Base-by-base conservation (phyloP, 163 green algal species). In the Coccomyxa subellipsoidea region DNA sequence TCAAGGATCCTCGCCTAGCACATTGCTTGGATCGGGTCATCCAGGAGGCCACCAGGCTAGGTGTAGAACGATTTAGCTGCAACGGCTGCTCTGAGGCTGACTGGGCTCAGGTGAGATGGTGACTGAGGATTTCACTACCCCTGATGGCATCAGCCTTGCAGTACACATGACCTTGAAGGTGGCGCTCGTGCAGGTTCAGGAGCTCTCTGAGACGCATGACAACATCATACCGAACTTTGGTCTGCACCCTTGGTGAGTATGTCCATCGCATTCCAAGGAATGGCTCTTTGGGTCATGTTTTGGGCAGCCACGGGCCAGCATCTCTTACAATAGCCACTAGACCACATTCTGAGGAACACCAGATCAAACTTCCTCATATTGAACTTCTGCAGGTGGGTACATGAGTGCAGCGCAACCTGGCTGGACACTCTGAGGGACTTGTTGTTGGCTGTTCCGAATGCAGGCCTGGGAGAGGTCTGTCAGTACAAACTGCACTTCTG, bases 391-490 rank as follows among this genome's bases (percentile, higher is more conserved):
- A 69, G 77, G 77, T 81, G 77, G 77, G 77, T 81, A 8, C 15
- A 34, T n/a, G 21, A 40, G 29, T 10, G 66, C 5, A 80, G 37
- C 39, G 38, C 38, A 2, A n/a, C 37, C 10, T 86, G 82, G 82
- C 82, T 83, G 25, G 69, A 83, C 8, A 80, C 25, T 32, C 18
- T 79, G 72, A 39, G 40, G 71, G 25, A 70, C 21, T 25, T 69
- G 39, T 80, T 92, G 70, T 12, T 78, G 38, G 38, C 39, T 6
- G 32, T 81, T 31, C 87, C 85, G 4, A 0, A 38, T 8, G 85
- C 83, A 25, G 88, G 88, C 0, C 83, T 92, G 21, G 88, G 88
- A 37, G 88, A 92, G 87, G 87, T 89, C 39, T 71, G 77, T 47
- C 27, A 18, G 10, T 25, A 37, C 12, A 9, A 77, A n/a, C n/a